Evolutionary conservation across 2,329 filamentous ascomycete species (phyloP).

Genomic region (Thelonectria discophora): DNA sequence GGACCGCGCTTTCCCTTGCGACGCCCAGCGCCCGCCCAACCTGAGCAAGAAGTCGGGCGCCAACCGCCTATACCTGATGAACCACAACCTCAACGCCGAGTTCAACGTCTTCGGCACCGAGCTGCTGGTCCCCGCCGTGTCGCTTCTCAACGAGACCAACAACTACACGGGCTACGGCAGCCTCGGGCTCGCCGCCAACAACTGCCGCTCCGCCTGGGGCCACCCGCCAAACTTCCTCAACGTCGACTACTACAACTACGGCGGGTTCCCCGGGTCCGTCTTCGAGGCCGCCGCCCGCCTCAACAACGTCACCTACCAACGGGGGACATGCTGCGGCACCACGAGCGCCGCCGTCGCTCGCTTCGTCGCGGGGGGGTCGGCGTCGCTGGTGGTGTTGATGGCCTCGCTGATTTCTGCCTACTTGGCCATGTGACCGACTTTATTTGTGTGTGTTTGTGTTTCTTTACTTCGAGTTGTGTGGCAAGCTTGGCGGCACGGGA

Average conservation of each 20-base stretch:
- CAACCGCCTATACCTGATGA: slow-evolving; percentile 79
- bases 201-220: slow-evolving; percentile 70
- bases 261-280: slow-evolving; percentile 72
- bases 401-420: slow-evolving; percentile 34
- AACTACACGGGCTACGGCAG: slow-evolving; percentile 70
- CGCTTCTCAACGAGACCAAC: slow-evolving; percentile 77
- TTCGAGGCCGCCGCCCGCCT: slow-evolving; percentile 75
- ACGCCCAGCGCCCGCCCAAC: slow-evolving; percentile 76
- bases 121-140: slow-evolving; percentile 76
- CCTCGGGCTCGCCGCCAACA: slow-evolving; percentile 69
- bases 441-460: not conserved
- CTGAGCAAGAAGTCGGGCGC: slow-evolving; percentile 63
- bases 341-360: slow-evolving; percentile 43
- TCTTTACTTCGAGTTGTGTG: not conserved
- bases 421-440: slow-evolving; percentile 29
- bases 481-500: slow-evolving; percentile 17
- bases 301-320: slow-evolving; percentile 77
- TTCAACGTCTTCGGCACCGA: slow-evolving; percentile 71
- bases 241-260: slow-evolving; percentile 86
- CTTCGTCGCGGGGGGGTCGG: slow-evolving; percentile 29
- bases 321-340: slow-evolving; percentile 63
- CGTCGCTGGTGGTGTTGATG: slow-evolving; percentile 33
- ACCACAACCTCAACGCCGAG: slow-evolving; percentile 89
- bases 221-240: slow-evolving; percentile 80
- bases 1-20: slow-evolving; percentile 76